Base-by-base conservation (phyloP, 1,284 basidiomycete genomes). In the Pholiota adiposa region DNA sequence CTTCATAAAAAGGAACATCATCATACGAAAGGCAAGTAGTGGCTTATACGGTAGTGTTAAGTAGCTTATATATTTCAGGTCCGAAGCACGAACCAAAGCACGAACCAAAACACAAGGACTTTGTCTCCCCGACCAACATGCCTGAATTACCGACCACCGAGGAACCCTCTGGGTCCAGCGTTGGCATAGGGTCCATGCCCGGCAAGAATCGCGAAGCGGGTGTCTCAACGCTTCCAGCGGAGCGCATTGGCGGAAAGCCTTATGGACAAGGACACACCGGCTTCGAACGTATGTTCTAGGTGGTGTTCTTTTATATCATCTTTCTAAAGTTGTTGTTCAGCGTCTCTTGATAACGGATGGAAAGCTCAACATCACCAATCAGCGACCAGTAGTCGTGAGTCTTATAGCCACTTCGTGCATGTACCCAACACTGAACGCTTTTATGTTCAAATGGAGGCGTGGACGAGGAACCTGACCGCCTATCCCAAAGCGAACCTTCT, bases 211-310 rank as follows among this genome's bases (percentile, higher is more conserved):
- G 18, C 11, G 54, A 56, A 36, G n/a, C 54, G 2, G 54, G 54
- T 4, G 54, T 56, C 9, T 44, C 54, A 16, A 56, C 46, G 4
- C 53, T 55, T 46, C 54, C 54, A 5, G 58, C 49, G 36, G 54
- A 60, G 16, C 40, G 36, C 3, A 27, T 40, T 21, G 16, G 52
- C 2, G 51, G 56, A 7, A 44, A 19, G 14, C 48, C 51, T 16
- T 58, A 27, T 18, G 48, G 56, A 1, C 56, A 58, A 52, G 41
- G 56, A 1, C 50, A 56, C 21, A 58, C 56, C 9, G 50, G 49
- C 12, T 52, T 58, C 27, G 56, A 58, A 43, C 14, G 38, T 51
- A 1, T 2, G 58, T 12, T 11, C 41, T 4, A 16, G 23, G 21
- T 25, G 12, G 5, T 51, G 5, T 14, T n/a, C 14, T 46, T 0